Evolutionary conservation across 169 alveolate species (phyloP).

Genomic region (Plasmodium ovale): DNA sequence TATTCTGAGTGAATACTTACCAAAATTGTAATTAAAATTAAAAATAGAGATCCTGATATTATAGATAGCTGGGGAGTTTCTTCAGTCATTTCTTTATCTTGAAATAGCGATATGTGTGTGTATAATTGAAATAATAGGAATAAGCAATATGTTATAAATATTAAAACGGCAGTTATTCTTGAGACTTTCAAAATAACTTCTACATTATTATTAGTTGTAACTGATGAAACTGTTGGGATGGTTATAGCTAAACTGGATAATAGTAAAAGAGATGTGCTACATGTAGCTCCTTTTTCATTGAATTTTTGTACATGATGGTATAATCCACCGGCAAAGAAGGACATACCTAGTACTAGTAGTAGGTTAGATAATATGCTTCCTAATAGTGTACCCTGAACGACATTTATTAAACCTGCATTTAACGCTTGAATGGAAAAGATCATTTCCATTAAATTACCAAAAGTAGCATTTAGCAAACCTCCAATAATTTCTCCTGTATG

Average conservation of each 20-base stretch:
- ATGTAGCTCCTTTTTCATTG: conserved; percentile 90
- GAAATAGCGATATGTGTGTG: conserved; percentile 87
- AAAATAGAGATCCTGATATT: conserved; percentile 77
- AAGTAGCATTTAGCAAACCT: conserved; percentile 91
- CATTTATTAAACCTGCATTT: conserved; percentile 84
- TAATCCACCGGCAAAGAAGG: conserved; percentile 91
- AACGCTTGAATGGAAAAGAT: conserved; percentile 89
- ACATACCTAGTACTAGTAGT: conserved; percentile 90
- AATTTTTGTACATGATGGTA: conserved; percentile 88
- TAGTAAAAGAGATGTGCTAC: conserved; percentile 86
- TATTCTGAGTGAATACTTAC: conserved; percentile 80
- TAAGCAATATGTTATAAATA: conserved; percentile 83
- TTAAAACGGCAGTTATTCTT: conserved; percentile 86
- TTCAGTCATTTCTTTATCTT: conserved; percentile 80
- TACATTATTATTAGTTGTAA: conserved; percentile 53
- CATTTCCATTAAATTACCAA: conserved; percentile 93
- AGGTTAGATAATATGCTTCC: conserved; percentile 90
- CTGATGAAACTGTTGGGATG: conserved; percentile 86
- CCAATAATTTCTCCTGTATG: conserved; percentile 90
- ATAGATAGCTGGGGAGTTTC: conserved; percentile 80
- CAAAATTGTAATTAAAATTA: conserved; percentile 71
- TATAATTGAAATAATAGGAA: conserved; percentile 87
- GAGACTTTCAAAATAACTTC: conserved; percentile 83
- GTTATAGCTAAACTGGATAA: conserved; percentile 87
- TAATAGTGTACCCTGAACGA: conserved; percentile 91